phyloP scores from a whole-genome alignment of 148 eudicot genomes.

The Heliosperma pusillum region DNA sequence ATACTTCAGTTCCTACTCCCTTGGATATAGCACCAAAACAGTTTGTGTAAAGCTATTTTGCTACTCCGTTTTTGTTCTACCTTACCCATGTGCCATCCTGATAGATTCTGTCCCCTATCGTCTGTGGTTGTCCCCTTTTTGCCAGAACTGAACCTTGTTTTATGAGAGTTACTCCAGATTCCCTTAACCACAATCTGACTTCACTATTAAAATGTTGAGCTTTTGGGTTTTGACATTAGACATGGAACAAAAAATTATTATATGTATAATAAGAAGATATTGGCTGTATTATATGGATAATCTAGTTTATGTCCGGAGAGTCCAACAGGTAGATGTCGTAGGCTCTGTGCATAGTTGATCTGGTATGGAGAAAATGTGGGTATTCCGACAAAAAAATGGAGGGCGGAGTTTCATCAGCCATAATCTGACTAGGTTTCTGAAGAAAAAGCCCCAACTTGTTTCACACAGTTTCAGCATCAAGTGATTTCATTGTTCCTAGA shows the following conservation, averaged over 20 bases:
- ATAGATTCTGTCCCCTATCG: background rate
- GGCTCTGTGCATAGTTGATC: background rate
- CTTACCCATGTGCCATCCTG: background rate
- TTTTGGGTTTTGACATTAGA: background rate
- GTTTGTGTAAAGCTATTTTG: slow-evolving; percentile 2
- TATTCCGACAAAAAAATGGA: background rate
- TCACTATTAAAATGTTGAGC: background rate
- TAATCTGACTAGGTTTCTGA: background rate
- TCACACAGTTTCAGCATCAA: background rate
- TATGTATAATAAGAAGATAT: background rate
- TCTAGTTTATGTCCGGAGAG: background rate
- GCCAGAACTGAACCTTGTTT: background rate
- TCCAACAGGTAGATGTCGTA: background rate
- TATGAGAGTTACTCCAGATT: background rate
- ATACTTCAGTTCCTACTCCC: background rate
- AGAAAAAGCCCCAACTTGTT: background rate
- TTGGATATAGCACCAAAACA: background rate
- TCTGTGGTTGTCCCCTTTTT: background rate
- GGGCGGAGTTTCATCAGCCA: background rate
- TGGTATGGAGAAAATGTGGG: background rate
- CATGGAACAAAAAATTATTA: background rate
- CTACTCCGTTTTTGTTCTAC: background rate
- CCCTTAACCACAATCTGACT: background rate
- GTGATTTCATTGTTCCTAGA: background rate
- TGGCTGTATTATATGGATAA: background rate